Evolutionary conservation across 352 stramenopile species (phyloP), one percentile per base, ranked within the genome.

Genomic region (Pythium aristosporum): DNA sequence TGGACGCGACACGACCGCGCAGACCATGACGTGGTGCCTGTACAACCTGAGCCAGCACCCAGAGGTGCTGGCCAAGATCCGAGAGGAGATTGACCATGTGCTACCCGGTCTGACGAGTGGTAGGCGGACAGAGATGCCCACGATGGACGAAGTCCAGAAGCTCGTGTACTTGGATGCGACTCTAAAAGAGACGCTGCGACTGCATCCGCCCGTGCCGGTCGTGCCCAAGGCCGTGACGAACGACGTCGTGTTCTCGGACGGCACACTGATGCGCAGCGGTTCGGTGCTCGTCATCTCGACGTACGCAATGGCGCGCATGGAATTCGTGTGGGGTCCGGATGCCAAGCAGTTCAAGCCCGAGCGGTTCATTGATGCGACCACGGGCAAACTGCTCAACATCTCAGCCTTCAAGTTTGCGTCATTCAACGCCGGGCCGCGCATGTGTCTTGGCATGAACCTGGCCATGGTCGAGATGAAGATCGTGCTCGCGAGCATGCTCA

Each of bases 401-500:
- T 82, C 80, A 10, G 63, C 74, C 10, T 92, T 79, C 60, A 77
- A 91, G 58, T 93, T 89, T 61, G 75, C 73, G 21, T 60, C 80
- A 0, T 92, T 92, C 65, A 73, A 85, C 54, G 80, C 72, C 15
- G 83, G 81, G 8, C 75, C 72, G 28, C 67, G 82, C 30, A 57
- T 67, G 43, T 90, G 83, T 46, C 67, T 88, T 0, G 83, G 81
- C 15, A 80, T 74, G 39, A 73, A 79, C 25, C 52, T 96, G 7
- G 87, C 88, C 8, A 71, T 94, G 69, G 61, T 95, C 10, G 79
- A 96, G 70, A 87, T 93, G 69, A 92, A 94, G 48, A 69, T 91
- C 21, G 71, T 89, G 43, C 65, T 78, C 43, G 72, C 74, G 0
- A 77, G 75, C 34, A 48, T 94, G 28, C 60, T 96, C 25, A 72